phyloP scores from a whole-genome alignment of 352 stramenopile species.

The Plasmopara muralis region DNA sequence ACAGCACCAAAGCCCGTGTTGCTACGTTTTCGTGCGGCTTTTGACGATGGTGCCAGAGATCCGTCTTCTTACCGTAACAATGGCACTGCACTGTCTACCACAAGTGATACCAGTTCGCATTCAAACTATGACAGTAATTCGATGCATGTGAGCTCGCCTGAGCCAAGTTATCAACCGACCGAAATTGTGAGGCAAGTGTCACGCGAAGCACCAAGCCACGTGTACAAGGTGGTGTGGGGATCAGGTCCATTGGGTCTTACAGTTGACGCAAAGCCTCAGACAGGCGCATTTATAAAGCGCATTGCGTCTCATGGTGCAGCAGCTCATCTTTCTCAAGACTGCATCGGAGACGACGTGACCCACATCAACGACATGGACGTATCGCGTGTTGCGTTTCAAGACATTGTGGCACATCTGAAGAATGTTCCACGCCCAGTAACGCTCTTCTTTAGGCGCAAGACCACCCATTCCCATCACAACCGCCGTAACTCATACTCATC shows the following conservation, averaged over 20 bases:
- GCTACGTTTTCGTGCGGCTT: slow-evolving; percentile 52
- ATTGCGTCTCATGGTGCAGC: slow-evolving; percentile 68
- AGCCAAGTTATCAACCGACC: slow-evolving; percentile 12
- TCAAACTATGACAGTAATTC: slow-evolving; percentile 27
- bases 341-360: slow-evolving; percentile 70
- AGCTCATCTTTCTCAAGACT: slow-evolving; percentile 69
- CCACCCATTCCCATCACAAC: slow-evolving; percentile 17
- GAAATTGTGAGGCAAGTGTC: slow-evolving; percentile 34
- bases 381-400: slow-evolving; percentile 57
- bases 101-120: slow-evolving; percentile 17
- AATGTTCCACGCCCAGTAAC: slow-evolving; percentile 73
- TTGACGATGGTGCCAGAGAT: slow-evolving; percentile 27
- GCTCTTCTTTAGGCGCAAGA: slow-evolving; percentile 60
- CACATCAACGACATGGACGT: slow-evolving; percentile 86
- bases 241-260: slow-evolving; percentile 67
- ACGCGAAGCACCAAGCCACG: slow-evolving; percentile 31
- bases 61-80: slow-evolving; percentile 29
- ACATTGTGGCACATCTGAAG: slow-evolving; percentile 76
- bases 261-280: slow-evolving; percentile 63
- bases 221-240: slow-evolving; percentile 81
- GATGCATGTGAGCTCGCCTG: slow-evolving; percentile 13
- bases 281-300: slow-evolving; percentile 79
- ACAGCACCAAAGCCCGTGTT: slow-evolving; percentile 71
- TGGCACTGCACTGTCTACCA: slow-evolving; percentile 23
- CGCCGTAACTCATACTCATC: slow-evolving; percentile 38